Evolutionary conservation across 306 rosid genomes (phyloP).

Genomic region (Begonia loranthoides): DNA sequence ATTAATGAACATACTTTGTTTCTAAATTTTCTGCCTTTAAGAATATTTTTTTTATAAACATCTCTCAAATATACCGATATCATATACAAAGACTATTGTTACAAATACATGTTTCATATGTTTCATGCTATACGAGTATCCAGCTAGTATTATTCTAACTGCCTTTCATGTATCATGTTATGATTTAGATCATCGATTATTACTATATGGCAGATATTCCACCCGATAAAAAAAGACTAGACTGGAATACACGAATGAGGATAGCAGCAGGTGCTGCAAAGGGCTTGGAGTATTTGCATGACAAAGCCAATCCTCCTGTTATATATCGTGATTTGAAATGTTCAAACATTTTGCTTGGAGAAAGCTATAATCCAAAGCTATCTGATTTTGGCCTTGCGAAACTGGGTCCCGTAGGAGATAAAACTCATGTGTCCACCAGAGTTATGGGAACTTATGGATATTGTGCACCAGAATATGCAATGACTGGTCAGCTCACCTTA

Average conservation of each 20-base stretch:
- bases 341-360: slow-evolving; percentile 39
- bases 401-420: slow-evolving; percentile 52
- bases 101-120: no score
- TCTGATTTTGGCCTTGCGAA: slow-evolving; percentile 53
- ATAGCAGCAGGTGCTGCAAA: slow-evolving; percentile 50
- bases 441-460: slow-evolving; percentile 59
- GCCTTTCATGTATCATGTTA: no score
- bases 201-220: slow-evolving; percentile 30
- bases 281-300: slow-evolving; percentile 49
- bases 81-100: no score
- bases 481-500: slow-evolving; percentile 51
- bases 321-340: slow-evolving; percentile 47
- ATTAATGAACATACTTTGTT: no score
- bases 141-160: no score
- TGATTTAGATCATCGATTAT: slow-evolving; percentile 3
- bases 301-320: slow-evolving; percentile 44
- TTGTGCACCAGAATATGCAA: slow-evolving; percentile 52
- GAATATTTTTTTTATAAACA: no score
- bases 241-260: slow-evolving; percentile 44
- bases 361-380: slow-evolving; percentile 35
- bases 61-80: no score
- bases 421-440: slow-evolving; percentile 44
- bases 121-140: no score
- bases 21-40: no score
- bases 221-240: slow-evolving; percentile 31